A percentile compares a stretch with the other conserved stretches of the same genome.
These are phyloP conservation scores for Sordaria brevicollis DNA, from an alignment of 495 filamentous ascomycete species.

Conservation along the genomic window DNA sequence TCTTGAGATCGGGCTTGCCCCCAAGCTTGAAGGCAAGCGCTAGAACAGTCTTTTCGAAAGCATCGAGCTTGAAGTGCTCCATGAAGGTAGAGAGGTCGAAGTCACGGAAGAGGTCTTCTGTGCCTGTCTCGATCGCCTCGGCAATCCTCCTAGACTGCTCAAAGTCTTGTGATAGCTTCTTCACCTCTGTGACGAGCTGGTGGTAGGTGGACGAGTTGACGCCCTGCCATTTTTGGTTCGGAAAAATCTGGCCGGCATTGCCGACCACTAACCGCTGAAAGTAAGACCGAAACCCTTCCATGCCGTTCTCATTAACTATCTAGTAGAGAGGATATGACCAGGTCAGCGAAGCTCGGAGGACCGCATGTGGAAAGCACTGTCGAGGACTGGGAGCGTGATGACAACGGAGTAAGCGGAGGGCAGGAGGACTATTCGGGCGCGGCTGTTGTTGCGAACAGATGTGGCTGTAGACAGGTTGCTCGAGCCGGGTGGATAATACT, in stretches of 20 bases:
- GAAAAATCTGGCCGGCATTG: constrained; percentile 81
- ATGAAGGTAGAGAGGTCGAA: constrained; percentile 89
- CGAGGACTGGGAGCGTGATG: neutral
- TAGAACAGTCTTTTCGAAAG: constrained; percentile 76
- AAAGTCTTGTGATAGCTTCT: constrained; percentile 68
- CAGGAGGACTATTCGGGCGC: neutral
- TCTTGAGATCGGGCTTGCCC: constrained; percentile 66
- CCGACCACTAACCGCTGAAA: constrained; percentile 77
- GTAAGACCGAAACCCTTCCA: constrained; percentile 91
- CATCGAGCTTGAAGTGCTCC: constrained; percentile 86
- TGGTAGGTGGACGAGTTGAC: constrained; percentile 66
- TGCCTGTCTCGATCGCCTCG: constrained; percentile 75
- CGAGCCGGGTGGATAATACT: neutral
- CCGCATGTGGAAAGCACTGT: neutral
- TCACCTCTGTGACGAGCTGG: constrained; percentile 72
- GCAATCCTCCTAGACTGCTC: constrained; percentile 82
- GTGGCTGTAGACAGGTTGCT: neutral
- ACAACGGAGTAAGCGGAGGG: neutral
- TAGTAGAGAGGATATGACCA: constrained; percentile 21
- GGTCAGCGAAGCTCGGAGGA: constrained; percentile 3
- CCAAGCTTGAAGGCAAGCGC: constrained; percentile 79
- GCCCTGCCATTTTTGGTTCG: constrained; percentile 26
- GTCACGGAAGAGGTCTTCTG: constrained; percentile 82
- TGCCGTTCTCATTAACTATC: constrained; percentile 91
- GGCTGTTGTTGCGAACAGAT: neutral